phyloP scores from a whole-genome alignment of 2,329 filamentous ascomycete genomes.

The Pyrenophora tritici-repentis region DNA sequence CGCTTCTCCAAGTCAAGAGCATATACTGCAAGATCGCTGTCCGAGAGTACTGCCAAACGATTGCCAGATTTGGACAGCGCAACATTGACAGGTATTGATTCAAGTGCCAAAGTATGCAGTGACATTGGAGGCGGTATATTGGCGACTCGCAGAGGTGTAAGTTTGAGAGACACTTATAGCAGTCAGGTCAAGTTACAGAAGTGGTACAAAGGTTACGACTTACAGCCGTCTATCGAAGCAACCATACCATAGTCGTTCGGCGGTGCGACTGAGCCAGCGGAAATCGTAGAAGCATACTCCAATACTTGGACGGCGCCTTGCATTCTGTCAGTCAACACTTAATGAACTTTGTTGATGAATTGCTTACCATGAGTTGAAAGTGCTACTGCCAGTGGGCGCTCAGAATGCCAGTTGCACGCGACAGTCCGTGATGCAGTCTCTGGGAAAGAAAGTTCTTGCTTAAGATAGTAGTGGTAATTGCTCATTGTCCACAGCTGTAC shows the following conservation, averaged over 20 bases:
- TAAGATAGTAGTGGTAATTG: conserved; percentile 98
- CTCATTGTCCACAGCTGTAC: conserved; percentile 96
- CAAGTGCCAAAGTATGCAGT: conserved; percentile 70
- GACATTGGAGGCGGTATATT: conserved; percentile 95
- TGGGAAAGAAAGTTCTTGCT: conserved; percentile 72
- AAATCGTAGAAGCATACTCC: conserved; percentile 69
- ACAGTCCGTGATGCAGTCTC: conserved; percentile 21
- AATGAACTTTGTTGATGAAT: not conserved
- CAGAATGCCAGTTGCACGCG: conserved; percentile 73
- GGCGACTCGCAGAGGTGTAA: conserved; percentile 82
- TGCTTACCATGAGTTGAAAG: conserved; percentile 49
- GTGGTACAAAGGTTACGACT: conserved; percentile 28
- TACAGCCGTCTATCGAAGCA: conserved; percentile 80
- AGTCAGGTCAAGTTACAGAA: conserved; percentile 16
- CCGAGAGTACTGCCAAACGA: conserved; percentile 72
- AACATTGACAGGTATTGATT: conserved; percentile 72
- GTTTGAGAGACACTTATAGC: conserved; percentile 64
- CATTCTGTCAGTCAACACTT: not conserved
- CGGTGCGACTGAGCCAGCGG: conserved; percentile 69
- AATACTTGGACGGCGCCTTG: conserved; percentile 59
- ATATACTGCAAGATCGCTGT: conserved; percentile 69
- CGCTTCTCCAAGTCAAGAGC: conserved; percentile 68
- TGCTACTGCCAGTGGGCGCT: conserved; percentile 74
- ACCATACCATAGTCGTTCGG: conserved; percentile 80
- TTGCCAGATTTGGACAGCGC: conserved; percentile 60